A percentile compares a stretch with the other conserved stretches of the same genome.
These are phyloP conservation scores for Pythium biforme DNA, from an alignment of 352 stramenopile species.

Conservation along the genomic window DNA sequence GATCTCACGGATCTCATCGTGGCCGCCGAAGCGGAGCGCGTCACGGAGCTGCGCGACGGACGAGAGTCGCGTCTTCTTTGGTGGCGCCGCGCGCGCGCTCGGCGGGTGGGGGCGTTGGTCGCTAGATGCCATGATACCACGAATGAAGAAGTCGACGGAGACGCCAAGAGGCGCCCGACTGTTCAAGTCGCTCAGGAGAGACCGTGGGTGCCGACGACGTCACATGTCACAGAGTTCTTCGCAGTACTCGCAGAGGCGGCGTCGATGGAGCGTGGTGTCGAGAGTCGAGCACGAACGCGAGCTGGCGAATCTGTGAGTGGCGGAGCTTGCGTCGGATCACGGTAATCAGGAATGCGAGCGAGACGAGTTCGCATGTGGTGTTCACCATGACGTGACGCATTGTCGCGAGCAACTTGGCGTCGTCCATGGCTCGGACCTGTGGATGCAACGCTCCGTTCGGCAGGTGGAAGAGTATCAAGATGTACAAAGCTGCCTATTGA, in stretches of 20 bases:
- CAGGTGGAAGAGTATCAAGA: neutral
- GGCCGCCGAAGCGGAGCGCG: slow-evolving; percentile 1
- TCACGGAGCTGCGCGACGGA: slow-evolving; percentile 13
- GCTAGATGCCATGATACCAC: neutral
- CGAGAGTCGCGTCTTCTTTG: slow-evolving; percentile 11
- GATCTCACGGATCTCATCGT: slow-evolving; percentile 22
- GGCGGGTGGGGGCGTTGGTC: slow-evolving; percentile 11
- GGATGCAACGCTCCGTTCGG: slow-evolving; percentile 2
- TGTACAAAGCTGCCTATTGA: neutral
- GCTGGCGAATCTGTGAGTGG: neutral
- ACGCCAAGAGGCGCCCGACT: neutral
- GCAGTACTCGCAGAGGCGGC: no score
- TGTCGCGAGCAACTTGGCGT: neutral
- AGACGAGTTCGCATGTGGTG: neutral
- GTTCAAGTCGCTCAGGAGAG: neutral
- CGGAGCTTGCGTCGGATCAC: neutral
- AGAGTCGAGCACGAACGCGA: slow-evolving; percentile 1
- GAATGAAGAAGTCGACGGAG: no score
- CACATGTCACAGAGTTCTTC: no score
- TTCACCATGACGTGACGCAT: neutral
- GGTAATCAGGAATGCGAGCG: neutral
- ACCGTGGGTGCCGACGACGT: neutral
- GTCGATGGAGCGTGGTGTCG: neutral
- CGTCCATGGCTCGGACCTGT: neutral
- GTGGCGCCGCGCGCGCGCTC: slow-evolving; percentile 10